Evolutionary conservation across 495 filamentous ascomycete genomes (phyloP), one percentile per base, ranked within the genome.

Genomic region (Mytilinidion resinicola): DNA sequence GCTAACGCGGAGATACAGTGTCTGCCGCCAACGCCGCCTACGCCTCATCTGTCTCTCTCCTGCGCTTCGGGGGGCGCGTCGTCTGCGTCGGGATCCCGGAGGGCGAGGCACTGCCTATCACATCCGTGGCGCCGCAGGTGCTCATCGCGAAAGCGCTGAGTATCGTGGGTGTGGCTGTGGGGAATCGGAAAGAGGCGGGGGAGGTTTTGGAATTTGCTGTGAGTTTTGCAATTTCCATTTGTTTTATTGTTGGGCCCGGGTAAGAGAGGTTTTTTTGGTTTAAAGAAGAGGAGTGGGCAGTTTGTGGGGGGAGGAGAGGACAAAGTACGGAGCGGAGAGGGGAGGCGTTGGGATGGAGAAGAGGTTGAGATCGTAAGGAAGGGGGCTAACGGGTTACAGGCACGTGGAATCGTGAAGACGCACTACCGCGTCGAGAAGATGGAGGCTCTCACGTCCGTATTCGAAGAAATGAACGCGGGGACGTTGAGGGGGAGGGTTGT

Each of bases 61-160:
- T 89, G 36, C 73, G 80, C 1, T 88, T 87, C 63, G 79, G 81
- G 51, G 86, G 86, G 0, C 79, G 80, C 0, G 55, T 82, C 14
- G 76, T 89, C 4, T 87, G 85, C 61, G 82, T 89, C 14, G 86
- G 86, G 0, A 73, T 90, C 17, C 86, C 86, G 0, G 84, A 86
- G 67, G 74, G 82, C 54, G 77, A 81, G 1, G 74, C 75, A 2
- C 67, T 79, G 65, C 71, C 82, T 14, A 85, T 90, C 62, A 76
- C 71, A 21, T 78, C 74, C 11, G 80, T 82, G 4, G 75, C 70
- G 48, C 83, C 85, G 11, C 64, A 66, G 0, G 38, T 59, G 1
- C 67, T 90, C 48, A 69, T 88, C 30, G 67, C 65, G 41, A 76
- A 78, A 64, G 78, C 82, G 48, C 66, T 74, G 30, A 78, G 70